A percentile compares a stretch with the other conserved stretches of the same genome.
Conservation (phyloP, 768 basidiomycete genomes). For the Chlorophyllum brunneum region DNA sequence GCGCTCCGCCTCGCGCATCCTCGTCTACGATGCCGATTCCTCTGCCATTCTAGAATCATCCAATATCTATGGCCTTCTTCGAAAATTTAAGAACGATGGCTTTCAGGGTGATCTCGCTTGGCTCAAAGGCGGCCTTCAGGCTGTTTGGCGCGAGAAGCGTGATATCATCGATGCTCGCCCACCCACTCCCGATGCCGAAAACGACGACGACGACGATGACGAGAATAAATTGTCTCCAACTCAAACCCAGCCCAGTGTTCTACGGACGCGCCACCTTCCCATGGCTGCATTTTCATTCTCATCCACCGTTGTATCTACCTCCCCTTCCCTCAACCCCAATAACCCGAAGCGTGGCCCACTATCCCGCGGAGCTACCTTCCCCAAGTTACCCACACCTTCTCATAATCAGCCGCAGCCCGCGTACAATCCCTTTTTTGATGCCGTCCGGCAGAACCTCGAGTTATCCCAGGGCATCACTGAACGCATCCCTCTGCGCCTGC, state of each 20-base stretch:
- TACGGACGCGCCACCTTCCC: conserved; percentile 59
- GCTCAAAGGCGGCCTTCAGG: conserved; percentile 81
- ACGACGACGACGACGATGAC: conserved; percentile 47
- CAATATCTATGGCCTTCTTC: conserved; percentile 69
- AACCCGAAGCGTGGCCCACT: conserved; percentile 18
- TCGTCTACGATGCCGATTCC: conserved; percentile 88
- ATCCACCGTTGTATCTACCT: conserved; percentile 34
- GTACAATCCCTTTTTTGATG: conserved; percentile 93
- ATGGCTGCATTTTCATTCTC: conserved; percentile 59
- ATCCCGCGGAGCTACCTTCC: conserved; percentile 17
- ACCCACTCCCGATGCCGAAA: conserved; percentile 47
- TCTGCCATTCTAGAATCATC: conserved; percentile 51
- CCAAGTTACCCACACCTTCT: conserved; percentile 15
- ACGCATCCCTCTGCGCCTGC: conserved; percentile 70
- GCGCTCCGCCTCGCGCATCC: conserved; percentile 54
- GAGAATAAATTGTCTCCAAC: conserved; percentile 5
- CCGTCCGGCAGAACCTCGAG: conserved; percentile 85
- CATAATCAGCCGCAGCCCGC: conserved; percentile 28
- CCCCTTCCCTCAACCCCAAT: conserved; percentile 19
- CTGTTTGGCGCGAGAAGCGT: conserved; percentile 52
- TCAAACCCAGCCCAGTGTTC: conserved; percentile 23
- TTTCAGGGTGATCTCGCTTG: conserved; percentile 64
- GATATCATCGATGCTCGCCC: conserved; percentile 50
- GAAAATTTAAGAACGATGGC: conserved; percentile 61
- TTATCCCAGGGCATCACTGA: conserved; percentile 72